phyloP scores from a whole-genome alignment of 495 filamentous ascomycete genomes.

The Xylaria bambusicola region DNA sequence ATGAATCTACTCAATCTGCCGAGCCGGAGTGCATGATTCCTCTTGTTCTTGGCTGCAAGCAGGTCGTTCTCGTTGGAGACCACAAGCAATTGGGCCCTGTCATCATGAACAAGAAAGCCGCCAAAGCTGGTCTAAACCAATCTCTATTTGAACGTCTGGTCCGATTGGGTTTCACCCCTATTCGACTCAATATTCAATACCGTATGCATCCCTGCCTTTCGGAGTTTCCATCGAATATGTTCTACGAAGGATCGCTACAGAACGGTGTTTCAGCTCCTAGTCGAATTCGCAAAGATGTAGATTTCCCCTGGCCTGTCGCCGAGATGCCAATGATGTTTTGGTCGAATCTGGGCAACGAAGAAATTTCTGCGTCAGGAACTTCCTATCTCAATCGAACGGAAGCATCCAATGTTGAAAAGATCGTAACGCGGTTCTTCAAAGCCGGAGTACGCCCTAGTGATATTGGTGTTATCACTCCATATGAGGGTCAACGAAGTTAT shows the following conservation, averaged over 20 bases:
- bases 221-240: slow-evolving; percentile 99
- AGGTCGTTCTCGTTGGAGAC: slow-evolving; percentile 96
- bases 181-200: slow-evolving; percentile 95
- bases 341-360: slow-evolving; percentile 96
- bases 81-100: slow-evolving; percentile 98
- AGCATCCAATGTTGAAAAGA: slow-evolving; percentile 95
- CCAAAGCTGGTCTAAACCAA: slow-evolving; percentile 95
- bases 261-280: slow-evolving; percentile 93
- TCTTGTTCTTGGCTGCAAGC: slow-evolving; percentile 94
- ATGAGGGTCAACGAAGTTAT: slow-evolving; percentile 97
- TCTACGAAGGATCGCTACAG: slow-evolving; percentile 96
- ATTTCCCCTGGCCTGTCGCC: slow-evolving; percentile 95
- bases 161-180: slow-evolving; percentile 86
- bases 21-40: slow-evolving; percentile 99
- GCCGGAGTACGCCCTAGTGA: slow-evolving; percentile 89
- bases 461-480: slow-evolving; percentile 98
- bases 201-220: slow-evolving; percentile 99
- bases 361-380: slow-evolving; percentile 96
- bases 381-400: slow-evolving; percentile 98
- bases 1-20: slow-evolving; percentile 98
- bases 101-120: slow-evolving; percentile 99
- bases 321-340: slow-evolving; percentile 99
- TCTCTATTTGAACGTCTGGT: slow-evolving; percentile 97
- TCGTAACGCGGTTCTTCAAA: slow-evolving; percentile 98
- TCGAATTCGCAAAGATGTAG: slow-evolving; percentile 86